phyloP scores from a whole-genome alignment of 352 stramenopile species.

The Thalassiosira exigua region DNA sequence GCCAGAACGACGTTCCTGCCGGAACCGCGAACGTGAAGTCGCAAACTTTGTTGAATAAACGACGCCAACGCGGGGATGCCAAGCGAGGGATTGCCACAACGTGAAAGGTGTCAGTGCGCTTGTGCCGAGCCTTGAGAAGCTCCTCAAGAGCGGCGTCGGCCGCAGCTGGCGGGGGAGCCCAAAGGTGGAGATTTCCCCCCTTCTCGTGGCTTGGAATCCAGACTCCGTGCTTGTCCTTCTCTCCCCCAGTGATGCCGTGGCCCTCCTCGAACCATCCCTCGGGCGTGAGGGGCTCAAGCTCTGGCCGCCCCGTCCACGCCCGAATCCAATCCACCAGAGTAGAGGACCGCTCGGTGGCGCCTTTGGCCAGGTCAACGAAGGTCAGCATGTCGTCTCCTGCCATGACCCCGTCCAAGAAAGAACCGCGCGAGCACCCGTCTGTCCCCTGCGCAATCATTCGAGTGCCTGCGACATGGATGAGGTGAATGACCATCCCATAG shows the following conservation, averaged over 20 bases:
- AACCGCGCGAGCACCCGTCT: conserved; percentile 55
- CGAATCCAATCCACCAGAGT: conserved; percentile 26
- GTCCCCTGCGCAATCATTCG: conserved; percentile 67
- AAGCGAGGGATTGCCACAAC: conserved; percentile 49
- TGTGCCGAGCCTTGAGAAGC: conserved; percentile 47
- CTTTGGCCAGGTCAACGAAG: conserved; percentile 42
- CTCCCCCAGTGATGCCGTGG: conserved; percentile 35
- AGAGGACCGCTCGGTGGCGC: conserved; percentile 20
- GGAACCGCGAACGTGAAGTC: conserved; percentile 38
- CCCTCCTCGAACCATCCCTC: conserved; percentile 50
- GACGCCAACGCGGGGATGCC: conserved; percentile 45
- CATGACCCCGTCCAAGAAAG: conserved; percentile 53
- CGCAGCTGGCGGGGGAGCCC: conserved; percentile 47
- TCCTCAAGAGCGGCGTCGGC: conserved; percentile 51
- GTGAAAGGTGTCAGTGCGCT: conserved; percentile 37
- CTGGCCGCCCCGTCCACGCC: neutral
- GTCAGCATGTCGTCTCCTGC: conserved; percentile 35
- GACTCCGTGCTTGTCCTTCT: conserved; percentile 18
- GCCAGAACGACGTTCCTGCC: conserved; percentile 28
- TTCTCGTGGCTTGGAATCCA: conserved; percentile 38
- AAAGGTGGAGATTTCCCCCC: conserved; percentile 29
- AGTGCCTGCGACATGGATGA: conserved; percentile 54
- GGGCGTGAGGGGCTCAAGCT: conserved; percentile 1
- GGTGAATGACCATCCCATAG: conserved; percentile 20
- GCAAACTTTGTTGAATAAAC: conserved; percentile 40